Evolutionary conservation across 1,284 basidiomycete species (phyloP).

Genomic region (Boletellus sp.): DNA sequence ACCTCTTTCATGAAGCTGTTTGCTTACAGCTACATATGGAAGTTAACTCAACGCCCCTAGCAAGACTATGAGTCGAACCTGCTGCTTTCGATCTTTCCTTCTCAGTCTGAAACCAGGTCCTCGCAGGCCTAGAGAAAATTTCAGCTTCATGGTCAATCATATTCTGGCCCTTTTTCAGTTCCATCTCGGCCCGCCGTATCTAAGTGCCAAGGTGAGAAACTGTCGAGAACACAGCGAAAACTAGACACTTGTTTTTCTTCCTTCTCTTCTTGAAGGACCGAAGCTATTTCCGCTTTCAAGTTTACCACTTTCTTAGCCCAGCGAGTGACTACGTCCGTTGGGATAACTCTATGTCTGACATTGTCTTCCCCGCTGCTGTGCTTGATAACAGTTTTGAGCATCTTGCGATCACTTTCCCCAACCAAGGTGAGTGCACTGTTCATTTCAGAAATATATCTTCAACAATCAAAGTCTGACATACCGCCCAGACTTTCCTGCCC

Average conservation of each 20-base stretch:
- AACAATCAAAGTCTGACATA: conserved; percentile 36
- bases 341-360: conserved; percentile 87
- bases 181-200: conserved; percentile 92
- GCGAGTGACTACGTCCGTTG: conserved; percentile 71
- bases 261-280: conserved; percentile 87
- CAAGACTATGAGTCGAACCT: conserved; percentile 47
- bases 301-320: conserved; percentile 71
- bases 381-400: conserved; percentile 95
- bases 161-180: conserved; percentile 92
- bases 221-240: conserved; percentile 6
- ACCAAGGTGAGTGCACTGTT: conserved; percentile 89
- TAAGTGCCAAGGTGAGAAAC: conserved; percentile 31
- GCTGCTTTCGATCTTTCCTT: conserved; percentile 82
- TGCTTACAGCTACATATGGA: conserved; percentile 58
- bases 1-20: conserved; percentile 64
- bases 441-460: conserved; percentile 9
- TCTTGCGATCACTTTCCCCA: conserved; percentile 93
- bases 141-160: conserved; percentile 94
- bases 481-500: conserved; percentile 91
- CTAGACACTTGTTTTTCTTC: conserved; percentile 82
- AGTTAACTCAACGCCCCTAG: conserved; percentile 3
- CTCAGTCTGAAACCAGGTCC: conserved; percentile 95
- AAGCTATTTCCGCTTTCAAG: conserved; percentile 79
- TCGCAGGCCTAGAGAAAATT: conserved; percentile 89
- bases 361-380: conserved; percentile 76